These are phyloP conservation scores for Naganishia friedmannii DNA, from an alignment of 768 basidiomycete genomes.

Conservation along the genomic window DNA sequence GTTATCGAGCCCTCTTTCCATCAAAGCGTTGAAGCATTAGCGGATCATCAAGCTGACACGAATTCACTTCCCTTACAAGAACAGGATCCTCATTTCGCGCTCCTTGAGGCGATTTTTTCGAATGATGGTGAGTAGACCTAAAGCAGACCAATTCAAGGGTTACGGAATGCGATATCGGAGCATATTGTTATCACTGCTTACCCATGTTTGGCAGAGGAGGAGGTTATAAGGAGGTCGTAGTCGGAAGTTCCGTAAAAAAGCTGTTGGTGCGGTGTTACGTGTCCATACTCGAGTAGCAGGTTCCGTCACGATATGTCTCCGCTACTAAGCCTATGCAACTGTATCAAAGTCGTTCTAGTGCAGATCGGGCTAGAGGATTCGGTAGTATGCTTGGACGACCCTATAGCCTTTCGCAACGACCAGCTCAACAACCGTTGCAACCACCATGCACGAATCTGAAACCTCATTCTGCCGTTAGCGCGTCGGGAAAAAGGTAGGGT, in stretches of 20 bases:
- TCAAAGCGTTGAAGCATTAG: background rate
- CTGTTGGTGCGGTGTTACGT: background rate
- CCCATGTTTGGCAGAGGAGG: background rate
- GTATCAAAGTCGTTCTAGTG: too few species aligned
- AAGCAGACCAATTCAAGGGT: background rate
- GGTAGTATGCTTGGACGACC: too few species aligned
- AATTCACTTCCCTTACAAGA: slow-evolving; percentile 55
- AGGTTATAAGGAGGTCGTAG: too few species aligned
- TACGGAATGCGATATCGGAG: background rate
- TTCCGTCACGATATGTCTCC: background rate
- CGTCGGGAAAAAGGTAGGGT: background rate
- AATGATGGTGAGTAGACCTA: slow-evolving; percentile 89
- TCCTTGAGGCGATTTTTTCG: slow-evolving; percentile 93
- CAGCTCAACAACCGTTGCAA: background rate
- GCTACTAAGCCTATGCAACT: background rate
- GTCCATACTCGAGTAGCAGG: background rate
- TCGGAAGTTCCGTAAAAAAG: background rate
- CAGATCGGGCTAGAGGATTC: too few species aligned
- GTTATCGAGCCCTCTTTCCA: slow-evolving; percentile 84
- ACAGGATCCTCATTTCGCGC: slow-evolving; percentile 91
- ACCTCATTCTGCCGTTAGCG: background rate
- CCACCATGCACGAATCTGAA: slow-evolving; percentile 10
- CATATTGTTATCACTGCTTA: background rate
- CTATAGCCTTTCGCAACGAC: too few species aligned
- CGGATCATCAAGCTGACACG: background rate